phyloP scores from a whole-genome alignment of 1,284 basidiomycete species.

The Pascua sp. region DNA sequence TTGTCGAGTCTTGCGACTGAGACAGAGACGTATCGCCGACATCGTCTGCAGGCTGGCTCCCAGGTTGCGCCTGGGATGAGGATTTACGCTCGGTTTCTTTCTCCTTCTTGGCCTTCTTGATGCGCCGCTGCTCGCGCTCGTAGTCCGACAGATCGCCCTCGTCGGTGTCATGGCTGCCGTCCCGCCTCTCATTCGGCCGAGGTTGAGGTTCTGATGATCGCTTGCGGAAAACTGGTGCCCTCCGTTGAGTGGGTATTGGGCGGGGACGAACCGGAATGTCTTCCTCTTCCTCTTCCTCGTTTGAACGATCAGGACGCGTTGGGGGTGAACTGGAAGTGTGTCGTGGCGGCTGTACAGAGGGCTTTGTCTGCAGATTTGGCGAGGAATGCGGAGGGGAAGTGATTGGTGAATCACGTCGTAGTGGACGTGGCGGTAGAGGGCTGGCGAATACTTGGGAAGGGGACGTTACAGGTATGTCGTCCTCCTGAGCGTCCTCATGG shows the following conservation, averaged over 20 bases:
- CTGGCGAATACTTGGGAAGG: background rate
- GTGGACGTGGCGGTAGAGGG: too few relatives aligned
- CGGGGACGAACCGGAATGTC: background rate
- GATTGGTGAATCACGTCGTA: too few relatives aligned
- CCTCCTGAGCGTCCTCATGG: background rate
- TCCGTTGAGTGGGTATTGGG: background rate
- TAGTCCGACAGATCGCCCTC: conserved; percentile 23
- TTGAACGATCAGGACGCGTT: too few relatives aligned
- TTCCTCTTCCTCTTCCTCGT: background rate
- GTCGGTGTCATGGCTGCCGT: conserved; percentile 2
- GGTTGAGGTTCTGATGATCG: background rate
- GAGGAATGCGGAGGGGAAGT: too few relatives aligned
- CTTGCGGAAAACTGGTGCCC: background rate
- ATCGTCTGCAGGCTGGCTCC: background rate
- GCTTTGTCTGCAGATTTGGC: background rate
- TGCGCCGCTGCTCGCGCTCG: conserved; percentile 14
- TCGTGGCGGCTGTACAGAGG: background rate
- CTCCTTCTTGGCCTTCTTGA: background rate
- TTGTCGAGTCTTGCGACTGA: conserved; percentile 14
- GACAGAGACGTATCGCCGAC: conserved; percentile 8
- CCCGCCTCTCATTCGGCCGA: background rate
- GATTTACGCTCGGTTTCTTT: background rate
- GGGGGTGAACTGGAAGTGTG: too few relatives aligned
- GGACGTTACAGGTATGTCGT: background rate
- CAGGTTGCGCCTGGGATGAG: background rate